These are phyloP conservation scores for Leccinum arenicola DNA, from an alignment of 768 basidiomycete genomes.

Conservation along the genomic window DNA sequence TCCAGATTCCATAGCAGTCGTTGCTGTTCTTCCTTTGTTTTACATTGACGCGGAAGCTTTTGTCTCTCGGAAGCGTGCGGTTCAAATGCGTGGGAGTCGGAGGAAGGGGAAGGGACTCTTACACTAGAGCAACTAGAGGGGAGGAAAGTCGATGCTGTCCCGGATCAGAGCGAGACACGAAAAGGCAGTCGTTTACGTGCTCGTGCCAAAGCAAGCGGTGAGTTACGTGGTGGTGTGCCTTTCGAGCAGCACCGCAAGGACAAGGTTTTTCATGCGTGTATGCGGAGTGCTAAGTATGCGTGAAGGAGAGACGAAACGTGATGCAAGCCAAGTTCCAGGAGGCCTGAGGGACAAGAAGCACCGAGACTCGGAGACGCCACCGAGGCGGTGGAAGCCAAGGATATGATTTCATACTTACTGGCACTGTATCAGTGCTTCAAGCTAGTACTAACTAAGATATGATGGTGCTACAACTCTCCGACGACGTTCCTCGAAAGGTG, in stretches of 20 bases:
- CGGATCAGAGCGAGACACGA: slow-evolving; percentile 17
- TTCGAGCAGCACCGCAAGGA: slow-evolving; percentile 29
- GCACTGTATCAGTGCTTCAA: background rate
- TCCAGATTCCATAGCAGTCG: background rate
- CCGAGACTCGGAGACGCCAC: background rate
- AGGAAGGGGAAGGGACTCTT: background rate
- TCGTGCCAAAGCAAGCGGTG: background rate
- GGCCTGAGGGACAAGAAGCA: background rate
- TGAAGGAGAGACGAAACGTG: slow-evolving; percentile 3
- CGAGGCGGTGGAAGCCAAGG: background rate
- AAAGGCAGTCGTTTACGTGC: background rate
- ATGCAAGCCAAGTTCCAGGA: background rate
- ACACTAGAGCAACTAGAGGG: background rate
- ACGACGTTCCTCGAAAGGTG: background rate
- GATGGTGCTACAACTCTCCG: background rate
- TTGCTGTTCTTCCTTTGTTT: background rate
- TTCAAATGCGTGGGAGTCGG: slow-evolving; percentile 19
- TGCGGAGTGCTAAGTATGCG: background rate
- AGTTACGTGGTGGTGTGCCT: slow-evolving; percentile 21
- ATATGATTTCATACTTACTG: background rate
- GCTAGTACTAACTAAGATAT: background rate
- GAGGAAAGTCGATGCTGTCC: background rate
- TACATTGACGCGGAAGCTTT: background rate
- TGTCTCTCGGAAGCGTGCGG: slow-evolving; percentile 24
- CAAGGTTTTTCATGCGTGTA: slow-evolving; percentile 22